Evolutionary conservation across 176 grass and related monocot genomes (phyloP).

Genomic region (Carex myosuroides): DNA sequence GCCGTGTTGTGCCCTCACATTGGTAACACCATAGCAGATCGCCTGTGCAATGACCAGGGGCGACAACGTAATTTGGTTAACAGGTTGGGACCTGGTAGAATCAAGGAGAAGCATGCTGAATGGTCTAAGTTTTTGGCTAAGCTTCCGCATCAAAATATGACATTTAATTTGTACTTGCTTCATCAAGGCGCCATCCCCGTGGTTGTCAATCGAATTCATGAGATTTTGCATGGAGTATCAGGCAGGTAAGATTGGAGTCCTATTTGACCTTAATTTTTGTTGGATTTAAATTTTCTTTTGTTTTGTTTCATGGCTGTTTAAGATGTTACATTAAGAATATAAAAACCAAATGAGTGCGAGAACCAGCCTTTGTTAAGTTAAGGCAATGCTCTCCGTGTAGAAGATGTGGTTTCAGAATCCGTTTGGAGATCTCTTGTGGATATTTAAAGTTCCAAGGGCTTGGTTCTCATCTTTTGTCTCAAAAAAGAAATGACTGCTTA

Average conservation of each 20-base stretch:
- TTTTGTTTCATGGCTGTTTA: neutral
- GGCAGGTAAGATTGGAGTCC: constrained; percentile 16
- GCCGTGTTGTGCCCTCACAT: constrained; percentile 41
- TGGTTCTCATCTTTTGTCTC: no score
- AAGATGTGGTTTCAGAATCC: no score
- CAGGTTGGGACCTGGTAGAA: constrained; percentile 32
- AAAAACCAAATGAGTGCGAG: neutral
- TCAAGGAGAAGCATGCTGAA: constrained; percentile 58
- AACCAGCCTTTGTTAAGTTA: neutral
- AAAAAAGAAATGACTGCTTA: neutral
- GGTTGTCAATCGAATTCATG: constrained; percentile 54
- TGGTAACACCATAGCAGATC: constrained; percentile 68
- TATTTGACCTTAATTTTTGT: neutral
- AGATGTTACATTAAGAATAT: neutral
- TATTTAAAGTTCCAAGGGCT: no score
- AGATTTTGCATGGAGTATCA: constrained; percentile 49
- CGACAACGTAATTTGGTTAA: constrained; percentile 50
- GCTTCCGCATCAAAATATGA: constrained; percentile 54
- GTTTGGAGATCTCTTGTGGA: no score
- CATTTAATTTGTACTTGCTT: constrained; percentile 60
- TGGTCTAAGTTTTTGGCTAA: constrained; percentile 51
- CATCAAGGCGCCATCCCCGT: constrained; percentile 27
- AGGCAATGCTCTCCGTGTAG: no score
- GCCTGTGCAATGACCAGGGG: constrained; percentile 52
- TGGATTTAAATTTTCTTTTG: neutral